Conservation (phyloP, 192 early-diverging fungal genomes). For the Umbelopsis sp. region DNA sequence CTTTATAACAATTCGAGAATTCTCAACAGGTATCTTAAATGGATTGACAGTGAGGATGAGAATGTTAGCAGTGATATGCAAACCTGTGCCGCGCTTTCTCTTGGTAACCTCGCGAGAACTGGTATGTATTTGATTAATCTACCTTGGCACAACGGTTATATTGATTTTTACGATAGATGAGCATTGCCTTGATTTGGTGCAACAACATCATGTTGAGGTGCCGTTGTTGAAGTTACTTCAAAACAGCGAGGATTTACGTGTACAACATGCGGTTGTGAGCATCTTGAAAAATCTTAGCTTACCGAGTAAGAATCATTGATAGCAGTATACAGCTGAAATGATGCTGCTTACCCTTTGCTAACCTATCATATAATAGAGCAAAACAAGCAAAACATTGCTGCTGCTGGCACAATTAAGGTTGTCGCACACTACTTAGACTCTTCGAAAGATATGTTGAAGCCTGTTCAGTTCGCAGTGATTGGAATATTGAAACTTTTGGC, state of each 20-base stretch:
- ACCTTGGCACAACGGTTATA: not conserved
- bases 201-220: conserved; percentile 55
- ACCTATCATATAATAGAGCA: conserved; percentile 30
- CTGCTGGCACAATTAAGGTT: conserved; percentile 48
- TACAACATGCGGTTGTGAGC: conserved; percentile 66
- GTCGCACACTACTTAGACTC: conserved; percentile 45
- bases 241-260: conserved; percentile 48
- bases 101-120: conserved; percentile 75
- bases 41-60: conserved; percentile 39
- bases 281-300: conserved; percentile 71
- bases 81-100: conserved; percentile 58
- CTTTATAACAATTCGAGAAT: conserved; percentile 49
- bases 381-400: conserved; percentile 54
- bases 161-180: conserved; percentile 46
- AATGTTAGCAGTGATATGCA: conserved; percentile 46
- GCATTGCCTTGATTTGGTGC: conserved; percentile 64
- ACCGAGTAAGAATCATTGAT: conserved; percentile 42
- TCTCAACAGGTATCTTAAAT: conserved; percentile 46
- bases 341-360: not conserved
- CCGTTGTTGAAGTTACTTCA: conserved; percentile 56
- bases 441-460: conserved; percentile 54
- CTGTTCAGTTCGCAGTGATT: conserved; percentile 54
- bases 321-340: not conserved
- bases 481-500: conserved; percentile 58
- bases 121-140: conserved; percentile 32